Base-by-base conservation (phyloP, 2,329 filamentous ascomycete genomes). In the Xylaria sp. region DNA sequence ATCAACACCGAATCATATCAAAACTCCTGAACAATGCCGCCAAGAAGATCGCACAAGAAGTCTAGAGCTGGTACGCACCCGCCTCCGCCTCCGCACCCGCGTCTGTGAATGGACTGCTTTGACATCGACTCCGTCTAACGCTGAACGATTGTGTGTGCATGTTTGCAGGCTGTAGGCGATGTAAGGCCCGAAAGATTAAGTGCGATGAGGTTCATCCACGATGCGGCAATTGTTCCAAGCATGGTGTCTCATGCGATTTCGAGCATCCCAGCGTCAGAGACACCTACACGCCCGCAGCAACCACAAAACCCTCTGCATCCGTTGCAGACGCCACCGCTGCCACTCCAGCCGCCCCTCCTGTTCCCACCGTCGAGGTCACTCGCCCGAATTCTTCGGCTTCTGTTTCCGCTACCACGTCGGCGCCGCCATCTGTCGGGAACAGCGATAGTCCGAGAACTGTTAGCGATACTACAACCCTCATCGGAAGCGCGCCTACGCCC, bases 161-260 rank as follows among this genome's bases (percentile, higher is more conserved):
- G 37, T 34, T 11, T 53, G 34, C 46, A 67, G 65, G 86, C 51
- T 89, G 86, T 67, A 79, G 80, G 63, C 77, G 83, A 60, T 89
- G 86, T 73, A 89, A 89, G 74, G 77, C 78, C 58, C 78, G 86
- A 62, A 89, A 89, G 73, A 87, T 89, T 70, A 89, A 89, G 83
- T 88, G 85, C 73, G 85, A 88, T 69, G 85, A 88, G 72, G 75
- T 84, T 9, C 85, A 87, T 68, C 85, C 85, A 7, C 75, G 80
- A 60, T 88, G 85, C 69, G 82, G 84, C 62, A 87, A 88, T 72
- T 88, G 85, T 74, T 74, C 79, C 58, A 88, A 87, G 68, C 85
- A 88, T 73, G 85, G 84, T 66, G 85, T 88, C 44, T 71, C 76
- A 39, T 88, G 85, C 73, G 85, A 88, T 70, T 88, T 88, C 68